Conservation (phyloP, 345 rosid genomes). For the Crucihimalaya himalaica region DNA sequence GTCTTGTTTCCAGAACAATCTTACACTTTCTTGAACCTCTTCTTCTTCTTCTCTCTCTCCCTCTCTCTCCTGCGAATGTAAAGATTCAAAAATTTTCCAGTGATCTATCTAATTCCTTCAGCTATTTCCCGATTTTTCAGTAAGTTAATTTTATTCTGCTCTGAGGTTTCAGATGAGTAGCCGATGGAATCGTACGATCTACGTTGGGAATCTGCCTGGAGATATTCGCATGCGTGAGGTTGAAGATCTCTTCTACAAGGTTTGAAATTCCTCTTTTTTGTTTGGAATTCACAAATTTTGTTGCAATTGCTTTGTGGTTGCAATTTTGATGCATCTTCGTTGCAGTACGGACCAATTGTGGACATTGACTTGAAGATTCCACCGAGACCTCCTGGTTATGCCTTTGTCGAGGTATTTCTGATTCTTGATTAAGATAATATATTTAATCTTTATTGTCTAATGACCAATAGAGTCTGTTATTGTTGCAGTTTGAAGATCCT, state of each 20-base stretch:
- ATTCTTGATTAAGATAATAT: background rate
- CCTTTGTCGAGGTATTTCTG: conserved; percentile 80
- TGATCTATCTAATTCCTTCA: background rate
- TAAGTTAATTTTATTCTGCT: background rate
- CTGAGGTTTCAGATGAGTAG: conserved; percentile 56
- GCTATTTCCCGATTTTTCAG: background rate
- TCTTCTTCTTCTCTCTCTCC: background rate
- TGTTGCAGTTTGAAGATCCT: conserved; percentile 78
- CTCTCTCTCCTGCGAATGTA: conserved; percentile 16
- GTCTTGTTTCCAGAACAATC: conserved; percentile 38
- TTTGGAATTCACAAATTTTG: background rate
- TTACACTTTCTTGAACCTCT: conserved; percentile 14
- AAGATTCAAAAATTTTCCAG: background rate
- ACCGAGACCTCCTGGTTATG: conserved; percentile 96
- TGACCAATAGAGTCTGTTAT: background rate
- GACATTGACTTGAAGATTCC: conserved; percentile 93
- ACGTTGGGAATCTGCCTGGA: conserved; percentile 96
- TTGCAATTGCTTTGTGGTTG: background rate
- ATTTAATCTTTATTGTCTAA: no score
- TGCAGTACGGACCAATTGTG: conserved; percentile 90
- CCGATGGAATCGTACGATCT: conserved; percentile 83
- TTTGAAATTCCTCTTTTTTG: conserved; percentile 4
- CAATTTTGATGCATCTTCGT: background rate
- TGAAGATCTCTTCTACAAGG: conserved; percentile 93
- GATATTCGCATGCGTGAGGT: conserved; percentile 87